Conservation (phyloP, 2,329 filamentous ascomycete species). For the Mycosphaerelloides madeirae region DNA sequence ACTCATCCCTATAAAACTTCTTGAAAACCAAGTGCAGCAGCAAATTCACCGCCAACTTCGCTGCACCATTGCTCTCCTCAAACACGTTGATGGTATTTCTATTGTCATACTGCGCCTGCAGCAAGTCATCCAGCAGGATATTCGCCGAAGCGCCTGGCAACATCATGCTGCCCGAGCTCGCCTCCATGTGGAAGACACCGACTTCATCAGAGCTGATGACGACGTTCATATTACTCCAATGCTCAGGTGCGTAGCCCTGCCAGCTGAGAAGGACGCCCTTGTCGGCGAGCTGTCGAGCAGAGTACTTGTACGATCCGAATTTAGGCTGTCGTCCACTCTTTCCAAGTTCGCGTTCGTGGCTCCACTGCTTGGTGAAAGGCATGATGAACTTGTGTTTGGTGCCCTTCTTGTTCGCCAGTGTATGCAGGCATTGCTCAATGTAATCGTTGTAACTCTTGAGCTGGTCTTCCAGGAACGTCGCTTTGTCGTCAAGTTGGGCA, state of each 20-base stretch:
- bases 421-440: conserved; percentile 97
- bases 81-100: conserved; percentile 96
- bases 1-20: conserved; percentile 74
- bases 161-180: conserved; percentile 86
- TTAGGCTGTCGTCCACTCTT: conserved; percentile 89
- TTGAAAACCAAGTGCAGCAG: conserved; percentile 96
- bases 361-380: conserved; percentile 97
- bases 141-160: conserved; percentile 87
- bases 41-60: conserved; percentile 92
- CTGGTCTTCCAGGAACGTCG: conserved; percentile 87
- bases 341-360: conserved; percentile 93
- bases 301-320: conserved; percentile 98
- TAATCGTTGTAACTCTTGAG: conserved; percentile 98
- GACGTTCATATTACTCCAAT: conserved; percentile 89
- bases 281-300: conserved; percentile 77
- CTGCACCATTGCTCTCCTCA: conserved; percentile 51
- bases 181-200: conserved; percentile 88
- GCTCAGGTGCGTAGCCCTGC: conserved; percentile 73
- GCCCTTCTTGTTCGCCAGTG: conserved; percentile 94
- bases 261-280: conserved; percentile 94
- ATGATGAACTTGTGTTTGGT: conserved; percentile 74
- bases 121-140: conserved; percentile 83
- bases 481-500: conserved; percentile 74
- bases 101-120: conserved; percentile 96
- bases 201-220: conserved; percentile 93